Conservation (phyloP, 2,329 filamentous ascomycete genomes). For the Aureobasidium vineae region DNA sequence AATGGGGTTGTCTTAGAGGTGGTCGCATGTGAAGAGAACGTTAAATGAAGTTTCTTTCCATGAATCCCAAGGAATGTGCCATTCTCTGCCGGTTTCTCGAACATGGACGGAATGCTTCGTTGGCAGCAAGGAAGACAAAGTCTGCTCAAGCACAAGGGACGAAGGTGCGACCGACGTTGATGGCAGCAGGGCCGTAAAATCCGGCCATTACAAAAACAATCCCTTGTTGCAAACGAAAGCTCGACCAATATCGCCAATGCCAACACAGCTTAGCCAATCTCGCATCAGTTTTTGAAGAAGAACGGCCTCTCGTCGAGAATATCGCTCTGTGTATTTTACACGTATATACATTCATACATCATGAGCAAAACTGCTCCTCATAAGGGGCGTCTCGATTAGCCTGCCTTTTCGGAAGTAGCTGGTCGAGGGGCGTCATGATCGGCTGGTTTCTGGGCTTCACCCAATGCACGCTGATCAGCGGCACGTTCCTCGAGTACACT, state of each 20-base stretch:
- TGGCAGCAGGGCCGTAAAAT: too few species aligned
- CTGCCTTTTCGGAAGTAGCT: background rate
- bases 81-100: background rate
- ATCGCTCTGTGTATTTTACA: background rate
- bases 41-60: background rate
- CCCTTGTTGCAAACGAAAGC: too few species aligned
- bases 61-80: background rate
- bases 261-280: too few species aligned
- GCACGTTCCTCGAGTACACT: conserved; percentile 4
- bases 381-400: background rate
- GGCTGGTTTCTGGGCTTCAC: conserved; percentile 3
- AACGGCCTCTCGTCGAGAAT: background rate
- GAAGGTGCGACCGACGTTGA: background rate
- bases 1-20: background rate
- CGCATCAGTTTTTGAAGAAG: background rate
- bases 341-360: background rate
- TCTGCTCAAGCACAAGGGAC: background rate
- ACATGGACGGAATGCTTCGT: background rate
- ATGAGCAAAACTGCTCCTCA: background rate
- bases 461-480: conserved; percentile 11
- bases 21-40: background rate
- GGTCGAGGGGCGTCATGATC: background rate
- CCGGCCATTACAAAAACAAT: too few species aligned
- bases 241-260: too few species aligned
- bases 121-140: background rate